These are phyloP conservation scores for Pseudogymnoascus sp. DNA, from an alignment of 2,329 filamentous ascomycete genomes.

Conservation along the genomic window DNA sequence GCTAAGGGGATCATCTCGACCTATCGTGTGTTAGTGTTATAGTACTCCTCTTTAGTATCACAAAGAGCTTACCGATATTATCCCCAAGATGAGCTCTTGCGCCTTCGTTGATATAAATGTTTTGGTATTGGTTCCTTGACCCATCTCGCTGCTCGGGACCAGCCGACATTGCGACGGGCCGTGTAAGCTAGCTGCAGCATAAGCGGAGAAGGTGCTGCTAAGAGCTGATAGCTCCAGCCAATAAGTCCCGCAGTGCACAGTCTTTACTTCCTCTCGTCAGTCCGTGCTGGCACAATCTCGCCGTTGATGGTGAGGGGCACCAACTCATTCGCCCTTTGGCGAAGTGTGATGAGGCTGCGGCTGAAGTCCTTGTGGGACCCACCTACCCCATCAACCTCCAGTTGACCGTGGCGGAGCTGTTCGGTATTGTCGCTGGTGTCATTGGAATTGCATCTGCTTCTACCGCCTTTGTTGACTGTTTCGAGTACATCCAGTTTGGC, in stretches of 20 bases:
- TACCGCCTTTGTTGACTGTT: conserved; percentile 32
- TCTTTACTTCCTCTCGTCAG: background rate
- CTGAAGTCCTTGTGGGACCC: background rate
- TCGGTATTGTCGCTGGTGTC: conserved; percentile 23
- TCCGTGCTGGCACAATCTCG: background rate
- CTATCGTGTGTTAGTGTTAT: background rate
- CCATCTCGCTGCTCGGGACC: background rate
- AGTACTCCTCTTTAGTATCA: background rate
- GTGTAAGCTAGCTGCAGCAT: background rate
- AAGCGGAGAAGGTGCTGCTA: background rate
- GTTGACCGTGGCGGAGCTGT: conserved; percentile 12
- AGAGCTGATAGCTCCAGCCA: background rate
- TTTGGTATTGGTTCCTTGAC: background rate
- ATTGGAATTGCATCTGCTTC: conserved; percentile 31
- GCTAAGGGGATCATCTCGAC: background rate
- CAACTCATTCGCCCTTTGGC: background rate
- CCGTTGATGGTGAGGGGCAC: background rate
- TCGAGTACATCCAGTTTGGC: conserved; percentile 34
- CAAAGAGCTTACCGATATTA: background rate
- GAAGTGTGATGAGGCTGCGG: background rate
- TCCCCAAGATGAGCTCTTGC: background rate
- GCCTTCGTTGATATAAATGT: background rate
- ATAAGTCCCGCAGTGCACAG: background rate
- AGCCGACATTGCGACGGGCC: background rate
- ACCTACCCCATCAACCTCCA: too few species aligned